phyloP scores from a whole-genome alignment of 495 filamentous ascomycete species.

The Aspergillus sparsus region DNA sequence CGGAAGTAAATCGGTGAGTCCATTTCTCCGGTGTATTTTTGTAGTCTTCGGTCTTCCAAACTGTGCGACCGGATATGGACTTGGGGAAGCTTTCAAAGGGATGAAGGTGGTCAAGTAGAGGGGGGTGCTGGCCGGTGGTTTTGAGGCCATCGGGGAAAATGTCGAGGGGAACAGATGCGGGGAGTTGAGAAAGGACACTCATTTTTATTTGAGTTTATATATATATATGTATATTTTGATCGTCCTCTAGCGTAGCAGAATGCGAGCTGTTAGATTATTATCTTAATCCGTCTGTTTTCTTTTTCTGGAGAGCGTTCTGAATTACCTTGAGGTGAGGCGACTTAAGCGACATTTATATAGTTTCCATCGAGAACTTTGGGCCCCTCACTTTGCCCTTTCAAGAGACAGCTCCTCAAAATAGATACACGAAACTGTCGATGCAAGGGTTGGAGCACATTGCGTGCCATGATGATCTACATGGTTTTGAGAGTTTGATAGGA shows the following conservation, averaged over 20 bases:
- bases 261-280: background rate
- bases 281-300: background rate
- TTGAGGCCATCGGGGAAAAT: constrained; percentile 60
- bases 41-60: constrained; percentile 78
- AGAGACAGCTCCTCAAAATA: constrained; percentile 5
- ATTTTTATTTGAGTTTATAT: constrained; percentile 20
- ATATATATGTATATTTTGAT: background rate
- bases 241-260: background rate
- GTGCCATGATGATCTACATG: constrained; percentile 20
- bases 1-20: constrained; percentile 67
- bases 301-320: too few relatives aligned
- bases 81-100: constrained; percentile 75
- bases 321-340: background rate
- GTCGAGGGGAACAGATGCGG: constrained; percentile 32
- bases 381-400: constrained; percentile 12
- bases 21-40: constrained; percentile 68
- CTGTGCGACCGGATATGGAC: constrained; percentile 70
- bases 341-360: constrained; percentile 15
- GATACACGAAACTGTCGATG: constrained; percentile 7
- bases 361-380: background rate
- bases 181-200: constrained; percentile 42
- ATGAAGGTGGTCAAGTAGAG: constrained; percentile 63
- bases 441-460: constrained; percentile 29
- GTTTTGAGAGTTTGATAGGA: constrained; percentile 12
- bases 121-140: constrained; percentile 80